Evolutionary conservation across 495 filamentous ascomycete genomes (phyloP).

Genomic region (Neurospora sp.): DNA sequence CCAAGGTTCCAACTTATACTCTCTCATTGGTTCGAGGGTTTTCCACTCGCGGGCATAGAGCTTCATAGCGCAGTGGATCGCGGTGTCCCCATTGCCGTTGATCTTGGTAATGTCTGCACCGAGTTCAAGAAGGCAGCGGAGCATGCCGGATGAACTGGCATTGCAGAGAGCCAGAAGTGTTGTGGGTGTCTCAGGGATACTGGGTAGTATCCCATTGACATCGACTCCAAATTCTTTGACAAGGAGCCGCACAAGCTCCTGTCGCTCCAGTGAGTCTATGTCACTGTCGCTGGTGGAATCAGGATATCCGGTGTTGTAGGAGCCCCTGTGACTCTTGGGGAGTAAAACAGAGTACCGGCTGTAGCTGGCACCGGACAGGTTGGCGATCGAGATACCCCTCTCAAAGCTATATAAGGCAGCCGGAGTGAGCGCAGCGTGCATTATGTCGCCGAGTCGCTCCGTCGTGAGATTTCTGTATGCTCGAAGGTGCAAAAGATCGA

Average conservation of each 20-base stretch:
- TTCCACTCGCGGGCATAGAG: neutral
- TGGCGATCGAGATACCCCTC: neutral
- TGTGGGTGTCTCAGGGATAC: neutral
- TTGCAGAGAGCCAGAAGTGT: neutral
- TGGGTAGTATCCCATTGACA: neutral
- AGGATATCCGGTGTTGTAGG: neutral
- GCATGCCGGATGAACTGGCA: neutral
- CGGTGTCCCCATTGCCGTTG: too few relatives aligned
- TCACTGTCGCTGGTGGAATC: neutral
- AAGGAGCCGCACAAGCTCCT: neutral
- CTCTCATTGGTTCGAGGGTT: neutral
- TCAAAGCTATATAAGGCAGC: neutral
- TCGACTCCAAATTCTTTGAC: neutral
- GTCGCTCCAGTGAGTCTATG: neutral
- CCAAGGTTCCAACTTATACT: neutral
- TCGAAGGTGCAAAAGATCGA: neutral
- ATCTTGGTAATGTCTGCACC: neutral
- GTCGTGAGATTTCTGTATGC: rapidly evolving
- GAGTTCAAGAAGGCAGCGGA: neutral
- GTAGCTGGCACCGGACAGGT: neutral
- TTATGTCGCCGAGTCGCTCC: neutral
- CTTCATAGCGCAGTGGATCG: too few relatives aligned
- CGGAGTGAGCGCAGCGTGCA: neutral
- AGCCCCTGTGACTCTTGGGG: neutral
- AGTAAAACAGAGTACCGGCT: neutral